A percentile compares a stretch with the other conserved stretches of the same genome.
Conservation (phyloP, 352 stramenopile species). For the Pythium folliculosum region DNA sequence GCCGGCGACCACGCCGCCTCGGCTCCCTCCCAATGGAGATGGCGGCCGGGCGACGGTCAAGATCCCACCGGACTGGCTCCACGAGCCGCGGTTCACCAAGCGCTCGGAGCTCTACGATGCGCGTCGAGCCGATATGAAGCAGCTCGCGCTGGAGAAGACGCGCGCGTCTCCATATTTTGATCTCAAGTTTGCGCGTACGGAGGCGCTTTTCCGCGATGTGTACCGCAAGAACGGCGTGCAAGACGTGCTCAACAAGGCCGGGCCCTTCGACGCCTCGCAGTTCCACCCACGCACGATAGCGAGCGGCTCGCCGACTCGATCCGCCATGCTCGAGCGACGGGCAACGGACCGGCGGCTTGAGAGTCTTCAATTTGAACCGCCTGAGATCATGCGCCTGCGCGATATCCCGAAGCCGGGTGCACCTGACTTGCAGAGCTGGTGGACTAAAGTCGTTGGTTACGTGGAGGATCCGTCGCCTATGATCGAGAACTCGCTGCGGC, state of each 20-base stretch:
- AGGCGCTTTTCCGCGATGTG: constrained; percentile 53
- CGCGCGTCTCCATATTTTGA: constrained; percentile 32
- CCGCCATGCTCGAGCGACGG: constrained; percentile 37
- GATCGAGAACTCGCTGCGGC: constrained; percentile 42
- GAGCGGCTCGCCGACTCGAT: constrained; percentile 44
- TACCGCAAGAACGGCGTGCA: constrained; percentile 55
- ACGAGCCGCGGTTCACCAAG: constrained; percentile 43
- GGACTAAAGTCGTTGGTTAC: constrained; percentile 56
- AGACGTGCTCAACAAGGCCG: constrained; percentile 24
- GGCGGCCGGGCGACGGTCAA: constrained; percentile 25
- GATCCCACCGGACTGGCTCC: constrained; percentile 62
- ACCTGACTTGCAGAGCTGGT: constrained; percentile 51
- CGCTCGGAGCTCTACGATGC: constrained; percentile 52
- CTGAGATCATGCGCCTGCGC: constrained; percentile 46
- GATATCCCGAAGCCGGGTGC: constrained; percentile 50
- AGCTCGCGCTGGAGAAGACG: constrained; percentile 37
- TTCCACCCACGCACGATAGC: constrained; percentile 41
- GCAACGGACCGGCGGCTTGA: constrained; percentile 34
- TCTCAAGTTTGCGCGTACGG: constrained; percentile 40
- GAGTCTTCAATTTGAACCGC: constrained; percentile 56
- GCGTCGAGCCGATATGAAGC: constrained; percentile 41
- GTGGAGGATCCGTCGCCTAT: constrained; percentile 52
- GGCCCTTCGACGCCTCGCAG: constrained; percentile 20
- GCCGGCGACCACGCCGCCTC: background rate
- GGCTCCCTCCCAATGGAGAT: background rate